Percentiles rank a stretch among this genome's conserved stretches.
Evolutionary conservation across 495 filamentous ascomycete genomes (phyloP).

Genomic region (Cercophora newfieldiana): DNA sequence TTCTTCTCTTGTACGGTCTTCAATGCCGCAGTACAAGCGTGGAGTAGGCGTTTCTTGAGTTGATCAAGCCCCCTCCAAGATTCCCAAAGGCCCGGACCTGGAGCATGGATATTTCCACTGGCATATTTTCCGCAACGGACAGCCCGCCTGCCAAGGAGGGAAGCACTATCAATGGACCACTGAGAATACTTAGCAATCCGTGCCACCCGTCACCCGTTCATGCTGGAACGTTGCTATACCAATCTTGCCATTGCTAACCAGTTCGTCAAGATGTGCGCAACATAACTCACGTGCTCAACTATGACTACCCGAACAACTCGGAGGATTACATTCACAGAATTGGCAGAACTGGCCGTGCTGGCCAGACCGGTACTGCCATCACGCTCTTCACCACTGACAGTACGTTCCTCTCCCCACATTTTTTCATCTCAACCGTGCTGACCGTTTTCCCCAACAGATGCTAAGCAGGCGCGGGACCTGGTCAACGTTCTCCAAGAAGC

Average conservation of each 20-base stretch:
- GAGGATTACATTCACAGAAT: conserved; percentile 99
- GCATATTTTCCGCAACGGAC: conserved; percentile 57
- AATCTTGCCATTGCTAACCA: conserved; percentile 74
- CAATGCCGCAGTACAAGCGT: conserved; percentile 63
- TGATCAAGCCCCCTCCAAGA: conserved; percentile 58
- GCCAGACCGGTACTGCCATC: conserved; percentile 88
- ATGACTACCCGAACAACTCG: conserved; percentile 99
- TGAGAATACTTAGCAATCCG: conserved; percentile 61
- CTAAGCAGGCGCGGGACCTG: conserved; percentile 96
- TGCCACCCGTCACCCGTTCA: conserved; percentile 42
- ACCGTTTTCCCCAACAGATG: conserved; percentile 62
- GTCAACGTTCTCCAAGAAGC: conserved; percentile 89
- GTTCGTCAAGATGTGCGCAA: conserved; percentile 93
- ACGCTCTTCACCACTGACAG: conserved; percentile 99
- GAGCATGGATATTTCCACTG: conserved; percentile 58
- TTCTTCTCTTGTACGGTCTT: conserved; percentile 71
- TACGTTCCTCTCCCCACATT: conserved; percentile 52
- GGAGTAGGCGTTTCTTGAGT: conserved; percentile 72
- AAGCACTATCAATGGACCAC: conserved; percentile 62
- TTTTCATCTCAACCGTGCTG: conserved; percentile 25
- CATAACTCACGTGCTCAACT: conserved; percentile 99
- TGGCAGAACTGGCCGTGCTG: conserved; percentile 94
- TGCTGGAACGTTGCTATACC: conserved; percentile 60
- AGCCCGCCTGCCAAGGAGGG: conserved; percentile 59
- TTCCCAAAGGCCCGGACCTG: conserved; percentile 61